Evolutionary conservation across 2,329 filamentous ascomycete species (phyloP), one percentile per base, ranked within the genome.

Genomic region (Penicillium griseofulvum): DNA sequence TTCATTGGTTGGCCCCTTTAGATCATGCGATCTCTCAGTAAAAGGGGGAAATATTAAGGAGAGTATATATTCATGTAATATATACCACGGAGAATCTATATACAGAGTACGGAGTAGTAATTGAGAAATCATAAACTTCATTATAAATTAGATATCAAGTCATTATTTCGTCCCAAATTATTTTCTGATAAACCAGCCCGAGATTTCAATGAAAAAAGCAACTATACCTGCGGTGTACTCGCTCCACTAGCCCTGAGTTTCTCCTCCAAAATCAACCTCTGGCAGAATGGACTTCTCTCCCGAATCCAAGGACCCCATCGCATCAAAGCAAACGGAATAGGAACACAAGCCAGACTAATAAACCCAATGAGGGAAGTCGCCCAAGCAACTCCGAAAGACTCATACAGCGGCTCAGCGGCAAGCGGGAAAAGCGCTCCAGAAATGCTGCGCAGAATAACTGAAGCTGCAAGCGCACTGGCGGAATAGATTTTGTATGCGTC

Each of bases 401-500:
- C 39, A 57, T 77, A 78, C 60, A 78, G 70, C 2, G 67, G 65
- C 16, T 64, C 62, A 6, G 73, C 71, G 8, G 74, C 75, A 12
- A 88, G 74, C 4, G 85, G 85, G 43, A 88, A 74, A 1, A 86
- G 73, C 0, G 79, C 79, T 1, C 81, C 83, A 10, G 82, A 71
- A 3, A 83, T 64, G 24, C 77, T 81, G 4, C 82, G 76, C 46
- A 75, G 71, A 45, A 78, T 79, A 5, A 76, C 79, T 0, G 80
- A 74, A 0, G 81, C 80, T 0, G 81, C 81, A 51, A 83, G 76
- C 3, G 81, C 83, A 17, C 78, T 81, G 1, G 83, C 83, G 0
- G 85, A 83, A 63, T 83, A 88, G 43, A 85, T 80, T 60, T 84
- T 81, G 69, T 88, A 88, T n/a, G 85, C 84, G 62, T 88, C 86